These are phyloP conservation scores for Dothistroma pini DNA, from an alignment of 2,329 filamentous ascomycete species.

Conservation along the genomic window DNA sequence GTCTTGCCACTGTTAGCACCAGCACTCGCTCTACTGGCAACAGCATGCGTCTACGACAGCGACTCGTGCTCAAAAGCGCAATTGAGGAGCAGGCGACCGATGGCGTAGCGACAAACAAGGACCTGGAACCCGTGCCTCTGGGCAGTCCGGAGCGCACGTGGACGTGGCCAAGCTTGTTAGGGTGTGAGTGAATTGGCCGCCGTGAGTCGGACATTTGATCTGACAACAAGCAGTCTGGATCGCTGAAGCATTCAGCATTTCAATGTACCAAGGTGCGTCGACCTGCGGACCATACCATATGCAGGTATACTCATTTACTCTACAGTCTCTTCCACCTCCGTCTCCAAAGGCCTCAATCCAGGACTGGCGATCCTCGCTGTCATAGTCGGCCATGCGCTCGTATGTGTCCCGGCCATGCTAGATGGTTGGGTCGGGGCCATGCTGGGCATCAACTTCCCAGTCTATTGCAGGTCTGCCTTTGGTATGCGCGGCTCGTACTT, in stretches of 20 bases:
- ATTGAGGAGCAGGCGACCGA: background rate
- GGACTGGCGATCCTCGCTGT: conserved; percentile 23
- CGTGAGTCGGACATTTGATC: no score
- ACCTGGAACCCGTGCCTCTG: background rate
- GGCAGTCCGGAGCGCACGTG: conserved; percentile 19
- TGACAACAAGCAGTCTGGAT: conserved; percentile 21
- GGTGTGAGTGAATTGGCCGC: conserved; percentile 9
- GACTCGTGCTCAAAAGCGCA: background rate
- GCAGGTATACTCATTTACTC: background rate
- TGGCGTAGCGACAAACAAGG: background rate
- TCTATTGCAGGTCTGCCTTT: conserved; percentile 16
- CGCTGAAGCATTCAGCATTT: conserved; percentile 22
- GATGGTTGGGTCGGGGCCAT: conserved; percentile 37
- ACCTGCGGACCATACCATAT: background rate
- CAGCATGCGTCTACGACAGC: background rate
- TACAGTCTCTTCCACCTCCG: conserved; percentile 20
- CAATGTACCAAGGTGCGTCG: conserved; percentile 15
- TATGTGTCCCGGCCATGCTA: conserved; percentile 18
- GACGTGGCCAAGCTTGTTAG: conserved; percentile 23
- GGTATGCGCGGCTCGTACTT: conserved; percentile 25
- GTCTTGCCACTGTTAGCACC: background rate
- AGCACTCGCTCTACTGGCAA: background rate
- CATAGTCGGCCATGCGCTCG: conserved; percentile 20
- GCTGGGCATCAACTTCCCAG: conserved; percentile 44
- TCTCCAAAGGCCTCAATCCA: conserved; percentile 23